Evolutionary conservation across 192 early-diverging fungal genomes (phyloP).

Genomic region (Chytriomyces sp.): DNA sequence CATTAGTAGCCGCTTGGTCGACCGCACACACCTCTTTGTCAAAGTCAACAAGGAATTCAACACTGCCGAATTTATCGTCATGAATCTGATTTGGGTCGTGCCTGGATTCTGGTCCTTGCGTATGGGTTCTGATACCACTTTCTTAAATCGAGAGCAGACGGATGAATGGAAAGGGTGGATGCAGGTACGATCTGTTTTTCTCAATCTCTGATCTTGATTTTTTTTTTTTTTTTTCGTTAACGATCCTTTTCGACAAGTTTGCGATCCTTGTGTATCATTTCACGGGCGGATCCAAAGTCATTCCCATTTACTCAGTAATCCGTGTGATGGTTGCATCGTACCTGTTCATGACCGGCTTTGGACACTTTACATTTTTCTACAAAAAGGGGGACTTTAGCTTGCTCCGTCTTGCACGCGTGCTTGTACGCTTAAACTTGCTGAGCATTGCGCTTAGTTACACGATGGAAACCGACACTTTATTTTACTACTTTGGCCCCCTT

Average conservation of each 20-base stretch:
- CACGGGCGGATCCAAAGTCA: slow-evolving; percentile 65
- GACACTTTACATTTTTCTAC: slow-evolving; percentile 76
- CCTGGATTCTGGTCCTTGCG: slow-evolving; percentile 54
- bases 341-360: slow-evolving; percentile 84
- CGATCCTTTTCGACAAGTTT: slow-evolving; percentile 3
- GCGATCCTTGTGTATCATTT: slow-evolving; percentile 67
- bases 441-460: slow-evolving; percentile 66
- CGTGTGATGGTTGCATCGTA: slow-evolving; percentile 78
- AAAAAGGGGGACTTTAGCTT: slow-evolving; percentile 72
- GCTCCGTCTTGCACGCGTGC: slow-evolving; percentile 63
- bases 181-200: slow-evolving; percentile 63
- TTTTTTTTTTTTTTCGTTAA: no score
- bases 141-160: slow-evolving; percentile 78
- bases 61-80: slow-evolving; percentile 49
- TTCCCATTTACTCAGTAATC: slow-evolving; percentile 73
- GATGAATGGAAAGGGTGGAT: slow-evolving; percentile 92
- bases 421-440: slow-evolving; percentile 73
- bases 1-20: slow-evolving; percentile 66
- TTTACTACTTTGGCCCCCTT: slow-evolving; percentile 81
- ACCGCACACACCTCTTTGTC: slow-evolving; percentile 72
- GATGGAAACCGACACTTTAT: slow-evolving; percentile 73
- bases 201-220: background rate
- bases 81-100: slow-evolving; percentile 47
- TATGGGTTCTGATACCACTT: slow-evolving; percentile 56
- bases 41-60: slow-evolving; percentile 70